Percentiles rank a stretch among this genome's conserved stretches.
These are phyloP conservation scores for Talaromyces pinophilus DNA, from an alignment of 2,329 filamentous ascomycete genomes.

Conservation along the genomic window DNA sequence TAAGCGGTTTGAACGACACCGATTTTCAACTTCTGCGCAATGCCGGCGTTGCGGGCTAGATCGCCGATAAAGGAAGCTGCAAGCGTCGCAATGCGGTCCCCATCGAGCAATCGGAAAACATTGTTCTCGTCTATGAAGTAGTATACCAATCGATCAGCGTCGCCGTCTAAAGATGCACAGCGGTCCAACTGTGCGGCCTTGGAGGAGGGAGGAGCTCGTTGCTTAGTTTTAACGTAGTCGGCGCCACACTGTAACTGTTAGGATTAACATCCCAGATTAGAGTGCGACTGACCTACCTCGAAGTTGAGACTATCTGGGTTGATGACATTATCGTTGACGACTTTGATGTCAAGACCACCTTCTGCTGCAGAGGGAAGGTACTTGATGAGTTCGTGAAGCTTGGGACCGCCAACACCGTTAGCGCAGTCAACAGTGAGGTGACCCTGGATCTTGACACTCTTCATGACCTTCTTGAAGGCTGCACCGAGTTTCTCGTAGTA, in stretches of 20 bases:
- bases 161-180: conserved; percentile 89
- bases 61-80: conserved; percentile 92
- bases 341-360: conserved; percentile 74
- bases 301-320: conserved; percentile 86
- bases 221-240: conserved; percentile 96
- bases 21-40: conserved; percentile 79
- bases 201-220: conserved; percentile 80
- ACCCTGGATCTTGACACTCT: conserved; percentile 71
- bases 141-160: conserved; percentile 93
- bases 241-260: conserved; percentile 70
- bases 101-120: conserved; percentile 89
- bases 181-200: conserved; percentile 75
- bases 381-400: conserved; percentile 83
- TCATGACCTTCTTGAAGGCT: conserved; percentile 82
- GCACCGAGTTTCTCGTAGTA: conserved; percentile 91
- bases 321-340: conserved; percentile 91
- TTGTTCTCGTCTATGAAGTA: conserved; percentile 84
- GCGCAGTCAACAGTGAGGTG: conserved; percentile 87
- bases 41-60: conserved; percentile 74
- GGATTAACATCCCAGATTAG: conserved; percentile 21
- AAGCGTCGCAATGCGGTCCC: conserved; percentile 93
- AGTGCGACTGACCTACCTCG: conserved; percentile 60
- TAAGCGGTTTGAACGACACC: conserved; percentile 97
- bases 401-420: conserved; percentile 93
- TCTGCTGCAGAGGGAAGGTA: conserved; percentile 68